Conservation (phyloP, 768 basidiomycete genomes). For the Termitomyces heimii region DNA sequence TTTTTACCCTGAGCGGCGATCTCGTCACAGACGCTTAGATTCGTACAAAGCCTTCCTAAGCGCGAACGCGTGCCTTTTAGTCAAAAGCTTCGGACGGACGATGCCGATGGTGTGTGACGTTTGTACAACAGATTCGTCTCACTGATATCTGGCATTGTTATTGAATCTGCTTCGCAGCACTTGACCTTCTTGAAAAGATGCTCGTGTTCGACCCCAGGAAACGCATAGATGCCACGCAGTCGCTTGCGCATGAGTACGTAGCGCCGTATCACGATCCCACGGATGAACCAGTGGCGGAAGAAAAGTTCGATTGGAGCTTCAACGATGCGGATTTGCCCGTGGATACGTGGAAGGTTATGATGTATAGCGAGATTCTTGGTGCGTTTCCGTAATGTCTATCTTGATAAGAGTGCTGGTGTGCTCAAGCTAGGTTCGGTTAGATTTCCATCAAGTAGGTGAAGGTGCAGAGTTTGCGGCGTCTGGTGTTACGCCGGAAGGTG, state of each 20-base stretch:
- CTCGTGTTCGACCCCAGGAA: constrained; percentile 97
- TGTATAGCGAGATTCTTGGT: constrained; percentile 99
- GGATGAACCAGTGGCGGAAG: constrained; percentile 90
- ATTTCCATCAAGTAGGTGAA: not conserved
- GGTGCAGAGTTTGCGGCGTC: constrained; percentile 17
- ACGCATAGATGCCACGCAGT: constrained; percentile 90
- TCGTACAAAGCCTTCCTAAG: constrained; percentile 97
- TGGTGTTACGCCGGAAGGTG: constrained; percentile 53
- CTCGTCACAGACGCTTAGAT: constrained; percentile 79
- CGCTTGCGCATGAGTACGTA: constrained; percentile 90
- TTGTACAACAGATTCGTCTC: not conserved
- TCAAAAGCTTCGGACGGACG: constrained; percentile 85
- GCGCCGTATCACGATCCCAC: constrained; percentile 98
- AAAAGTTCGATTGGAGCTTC: constrained; percentile 99
- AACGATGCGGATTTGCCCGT: constrained; percentile 98
- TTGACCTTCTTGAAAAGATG: constrained; percentile 98
- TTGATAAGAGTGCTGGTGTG: too few relatives aligned
- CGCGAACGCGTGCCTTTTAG: constrained; percentile 92
- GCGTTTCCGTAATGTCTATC: constrained; percentile 21
- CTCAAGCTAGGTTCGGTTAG: not conserved
- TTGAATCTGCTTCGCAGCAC: constrained; percentile 40
- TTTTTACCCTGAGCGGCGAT: not conserved
- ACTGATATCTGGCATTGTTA: not conserved
- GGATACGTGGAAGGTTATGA: constrained; percentile 99
- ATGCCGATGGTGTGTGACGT: constrained; percentile 66